Base-by-base conservation (phyloP, 495 filamentous ascomycete genomes). In the Podospora australis region DNA sequence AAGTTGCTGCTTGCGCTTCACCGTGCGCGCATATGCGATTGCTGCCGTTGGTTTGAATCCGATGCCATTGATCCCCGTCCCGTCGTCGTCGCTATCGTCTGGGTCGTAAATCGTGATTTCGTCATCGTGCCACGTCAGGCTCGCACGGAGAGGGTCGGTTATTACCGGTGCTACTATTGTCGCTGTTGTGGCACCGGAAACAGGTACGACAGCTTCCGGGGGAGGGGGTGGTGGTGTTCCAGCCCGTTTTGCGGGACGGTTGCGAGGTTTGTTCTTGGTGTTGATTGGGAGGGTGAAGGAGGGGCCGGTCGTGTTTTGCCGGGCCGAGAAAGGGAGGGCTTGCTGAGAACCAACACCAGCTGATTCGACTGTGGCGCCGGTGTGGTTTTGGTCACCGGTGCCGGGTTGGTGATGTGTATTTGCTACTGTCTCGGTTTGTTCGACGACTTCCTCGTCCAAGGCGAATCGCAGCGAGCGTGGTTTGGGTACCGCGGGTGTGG, bases 21-120 rank as follows among this genome's bases (percentile, higher is more conserved):
- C 79, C 6, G 78, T 74, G 46, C 91, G 74, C 21, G 81, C 80
- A 63, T 87, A 83, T 1, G 88, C 90, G 24, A 90, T 81, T 25
- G 86, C 85, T 14, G 90, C 77, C 7, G 89, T 96, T 1, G 91
- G 91, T 53, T 80, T 84, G 66, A 95, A 96, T 1, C 90, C 91
- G 58, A 97, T 84, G 11, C 91, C 91, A 64, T 94, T 88, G 53
- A 89, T 87, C 29, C 85, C 85, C 28, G 85, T 85, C 21, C 85
- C 85, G 64, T 89, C 85, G 53, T 88, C 86, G 46, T 76, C 79
- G 30, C 81, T 82, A 61, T 88, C 86, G 24, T 74, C 74, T 2
- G 83, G 82, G 53, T 85, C 74, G 59, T 92, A 85, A 14, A 88
- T 81, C 0, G 88, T 94, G 51, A 94, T 91, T 55, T 95, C 88